A percentile compares a stretch with the other conserved stretches of the same genome.
These are phyloP conservation scores for Musa itinerans DNA, from an alignment of 176 grass and related monocot genomes.

Conservation along the genomic window DNA sequence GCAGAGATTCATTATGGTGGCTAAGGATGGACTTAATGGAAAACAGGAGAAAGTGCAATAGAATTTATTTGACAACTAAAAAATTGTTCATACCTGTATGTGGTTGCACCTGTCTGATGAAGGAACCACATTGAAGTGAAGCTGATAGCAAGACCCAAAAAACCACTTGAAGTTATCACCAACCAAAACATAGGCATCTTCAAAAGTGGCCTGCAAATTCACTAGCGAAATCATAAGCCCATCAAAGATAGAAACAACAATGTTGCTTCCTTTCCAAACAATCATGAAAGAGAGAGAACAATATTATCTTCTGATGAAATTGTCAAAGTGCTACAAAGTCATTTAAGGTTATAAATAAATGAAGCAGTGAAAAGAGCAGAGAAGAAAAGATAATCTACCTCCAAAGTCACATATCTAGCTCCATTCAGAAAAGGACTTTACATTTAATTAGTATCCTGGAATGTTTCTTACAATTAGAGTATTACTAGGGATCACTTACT, in stretches of 20 bases:
- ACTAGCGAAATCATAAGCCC: slow-evolving; percentile 30
- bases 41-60: background rate
- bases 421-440: no score
- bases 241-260: slow-evolving; percentile 1
- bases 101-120: slow-evolving; percentile 83
- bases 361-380: no score
- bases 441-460: no score
- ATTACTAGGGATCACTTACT: no score
- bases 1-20: background rate
- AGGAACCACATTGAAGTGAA: slow-evolving; percentile 99
- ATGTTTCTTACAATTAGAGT: no score
- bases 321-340: no score
- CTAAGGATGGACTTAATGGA: background rate
- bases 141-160: slow-evolving; percentile 86
- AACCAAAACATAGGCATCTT: slow-evolving; percentile 77
- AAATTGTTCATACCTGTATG: slow-evolving; percentile 55
- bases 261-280: background rate
- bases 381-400: no score
- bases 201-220: slow-evolving; percentile 62
- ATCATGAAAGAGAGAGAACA: background rate
- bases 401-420: no score
- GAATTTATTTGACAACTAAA: background rate
- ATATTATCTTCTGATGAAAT: background rate
- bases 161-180: slow-evolving; percentile 60
- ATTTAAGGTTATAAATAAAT: no score